A percentile compares a stretch with the other conserved stretches of the same genome.
Evolutionary conservation across 75 land plant species (phyloP).

Genomic region (Chamaecyparis obtusa): DNA sequence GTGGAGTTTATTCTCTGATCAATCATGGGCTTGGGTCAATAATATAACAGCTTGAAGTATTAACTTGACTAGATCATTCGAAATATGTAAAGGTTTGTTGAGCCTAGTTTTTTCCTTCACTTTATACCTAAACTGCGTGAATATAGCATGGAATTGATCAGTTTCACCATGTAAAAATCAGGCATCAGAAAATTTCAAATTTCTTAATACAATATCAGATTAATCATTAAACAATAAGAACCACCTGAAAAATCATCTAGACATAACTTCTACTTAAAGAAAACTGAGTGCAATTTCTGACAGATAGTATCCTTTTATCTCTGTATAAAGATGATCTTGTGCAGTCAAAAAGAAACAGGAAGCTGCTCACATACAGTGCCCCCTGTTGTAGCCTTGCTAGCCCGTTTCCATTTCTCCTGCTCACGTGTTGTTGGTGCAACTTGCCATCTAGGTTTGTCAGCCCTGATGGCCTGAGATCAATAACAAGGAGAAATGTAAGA

Average conservation of each 20-base stretch:
- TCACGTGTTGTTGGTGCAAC: constrained; percentile 79
- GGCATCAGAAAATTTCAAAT: not conserved
- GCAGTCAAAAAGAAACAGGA: not conserved
- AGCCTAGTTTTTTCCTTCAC: not conserved
- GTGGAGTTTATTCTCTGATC: too few species aligned
- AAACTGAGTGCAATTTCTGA: not conserved
- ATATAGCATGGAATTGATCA: not conserved
- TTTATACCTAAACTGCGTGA: not conserved
- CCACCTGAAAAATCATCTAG: not conserved
- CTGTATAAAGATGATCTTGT: not conserved
- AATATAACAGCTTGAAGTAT: not conserved
- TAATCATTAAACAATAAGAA: not conserved
- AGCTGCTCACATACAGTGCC: constrained; percentile 62
- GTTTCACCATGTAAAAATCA: not conserved
- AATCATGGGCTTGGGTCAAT: too few species aligned
- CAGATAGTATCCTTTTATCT: not conserved
- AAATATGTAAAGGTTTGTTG: not conserved
- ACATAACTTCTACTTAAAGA: not conserved
- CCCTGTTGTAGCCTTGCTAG: constrained; percentile 80
- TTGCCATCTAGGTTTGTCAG: constrained; percentile 60
- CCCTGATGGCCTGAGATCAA: constrained; percentile 16
- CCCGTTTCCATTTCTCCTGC: constrained; percentile 81
- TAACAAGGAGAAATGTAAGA: not conserved
- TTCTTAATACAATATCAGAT: not conserved
- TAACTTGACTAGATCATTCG: not conserved